Evolutionary conservation across 108 stramenopile species (phyloP).

Genomic region (Aureococcus anophagefferens): DNA sequence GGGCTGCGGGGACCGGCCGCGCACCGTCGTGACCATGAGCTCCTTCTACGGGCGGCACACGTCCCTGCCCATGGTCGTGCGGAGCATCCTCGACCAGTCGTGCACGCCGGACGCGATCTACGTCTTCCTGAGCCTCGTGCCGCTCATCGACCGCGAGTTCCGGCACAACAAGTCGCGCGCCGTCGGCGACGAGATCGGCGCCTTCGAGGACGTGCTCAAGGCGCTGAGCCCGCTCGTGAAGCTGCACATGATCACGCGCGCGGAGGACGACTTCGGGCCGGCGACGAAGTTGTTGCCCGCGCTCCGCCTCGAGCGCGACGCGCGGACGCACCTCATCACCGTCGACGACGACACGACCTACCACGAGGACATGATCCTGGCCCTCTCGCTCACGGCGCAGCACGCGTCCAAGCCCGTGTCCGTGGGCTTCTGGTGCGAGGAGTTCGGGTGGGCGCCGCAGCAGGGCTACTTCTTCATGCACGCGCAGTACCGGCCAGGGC

Average conservation of each 20-base stretch:
- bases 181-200: too few relatives aligned
- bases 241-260: neutral
- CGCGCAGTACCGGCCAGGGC: too few relatives aligned
- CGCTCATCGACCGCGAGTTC: neutral
- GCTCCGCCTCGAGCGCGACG: constrained; percentile 2
- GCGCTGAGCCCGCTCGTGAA: neutral
- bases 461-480: neutral
- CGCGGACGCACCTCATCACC: constrained; percentile 4
- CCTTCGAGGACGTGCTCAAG: too few relatives aligned
- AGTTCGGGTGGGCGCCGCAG: neutral
- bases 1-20: neutral
- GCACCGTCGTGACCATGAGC: neutral
- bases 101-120: neutral
- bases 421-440: neutral
- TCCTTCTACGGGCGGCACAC: neutral
- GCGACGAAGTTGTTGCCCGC: constrained; percentile 14
- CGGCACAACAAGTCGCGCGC: neutral
- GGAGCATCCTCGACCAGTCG: neutral
- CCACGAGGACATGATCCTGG: neutral
- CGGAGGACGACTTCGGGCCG: constrained; percentile 8
- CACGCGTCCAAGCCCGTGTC: neutral
- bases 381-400: neutral
- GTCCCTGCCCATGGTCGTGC: neutral
- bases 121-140: neutral
- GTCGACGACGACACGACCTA: constrained; percentile 14